These are phyloP conservation scores for Gigaspora rosea DNA, from an alignment of 192 early-diverging fungal species.

Conservation along the genomic window DNA sequence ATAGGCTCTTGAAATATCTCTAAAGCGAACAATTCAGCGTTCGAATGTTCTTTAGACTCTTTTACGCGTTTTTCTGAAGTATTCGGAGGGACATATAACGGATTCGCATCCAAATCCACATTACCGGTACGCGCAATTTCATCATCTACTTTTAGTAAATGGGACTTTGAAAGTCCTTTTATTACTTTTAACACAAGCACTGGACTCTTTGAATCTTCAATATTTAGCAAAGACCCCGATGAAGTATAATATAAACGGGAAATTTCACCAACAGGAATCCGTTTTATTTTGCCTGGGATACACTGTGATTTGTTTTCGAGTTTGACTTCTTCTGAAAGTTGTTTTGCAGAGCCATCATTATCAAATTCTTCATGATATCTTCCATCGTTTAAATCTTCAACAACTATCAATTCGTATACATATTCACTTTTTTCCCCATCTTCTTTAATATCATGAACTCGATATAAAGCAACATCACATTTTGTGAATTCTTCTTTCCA, in stretches of 20 bases:
- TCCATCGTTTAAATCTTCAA: slow-evolving; percentile 73
- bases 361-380: slow-evolving; percentile 71
- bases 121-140: not conserved
- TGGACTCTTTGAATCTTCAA: slow-evolving; percentile 68
- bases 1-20: slow-evolving; percentile 35
- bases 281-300: slow-evolving; percentile 41
- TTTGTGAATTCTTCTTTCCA: slow-evolving; percentile 83
- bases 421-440: not conserved
- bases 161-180: slow-evolving; percentile 18
- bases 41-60: slow-evolving; percentile 32
- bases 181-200: slow-evolving; percentile 71
- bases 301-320: slow-evolving; percentile 28
- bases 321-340: not conserved
- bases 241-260: slow-evolving; percentile 69
- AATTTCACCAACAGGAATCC: slow-evolving; percentile 51
- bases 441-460: slow-evolving; percentile 20
- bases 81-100: slow-evolving; percentile 30
- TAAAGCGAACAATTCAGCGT: slow-evolving; percentile 39
- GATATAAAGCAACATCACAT: slow-evolving; percentile 45
- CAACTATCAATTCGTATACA: slow-evolving; percentile 60
- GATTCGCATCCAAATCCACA: not conserved
- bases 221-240: slow-evolving; percentile 73
- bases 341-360: not conserved
- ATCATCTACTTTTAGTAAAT: not conserved
- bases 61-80: slow-evolving; percentile 26